Percentiles rank a stretch among this genome's conserved stretches.
These are phyloP conservation scores for Amphibolis antarctica DNA, from an alignment of 106 monocot species.

Conservation along the genomic window DNA sequence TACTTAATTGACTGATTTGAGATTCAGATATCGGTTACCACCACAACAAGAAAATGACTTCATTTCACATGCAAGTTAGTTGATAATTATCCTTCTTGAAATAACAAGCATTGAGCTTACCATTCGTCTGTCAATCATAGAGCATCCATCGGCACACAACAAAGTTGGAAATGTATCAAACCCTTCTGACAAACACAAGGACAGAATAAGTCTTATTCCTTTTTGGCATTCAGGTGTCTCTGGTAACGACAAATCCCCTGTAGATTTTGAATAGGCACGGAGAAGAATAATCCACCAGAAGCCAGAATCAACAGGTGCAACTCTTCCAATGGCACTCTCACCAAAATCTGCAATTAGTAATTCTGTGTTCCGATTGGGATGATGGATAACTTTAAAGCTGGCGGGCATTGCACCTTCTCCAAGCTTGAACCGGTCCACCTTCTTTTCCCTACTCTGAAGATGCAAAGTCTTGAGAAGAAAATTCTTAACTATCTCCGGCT, in stretches of 20 bases:
- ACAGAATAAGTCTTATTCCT: conserved; percentile 17
- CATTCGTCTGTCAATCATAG: conserved; percentile 22
- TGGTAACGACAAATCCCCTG: conserved; percentile 15
- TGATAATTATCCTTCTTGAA: neutral
- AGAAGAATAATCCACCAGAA: conserved; percentile 27
- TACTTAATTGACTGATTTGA: too few species aligned
- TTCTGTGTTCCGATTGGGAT: conserved; percentile 11
- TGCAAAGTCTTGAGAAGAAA: conserved; percentile 21
- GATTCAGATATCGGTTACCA: too few species aligned
- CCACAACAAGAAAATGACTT: too few species aligned
- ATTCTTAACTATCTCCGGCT: conserved; percentile 15
- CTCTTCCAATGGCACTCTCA: conserved; percentile 22
- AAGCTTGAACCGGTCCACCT: conserved; percentile 17
- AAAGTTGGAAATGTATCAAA: conserved; percentile 21
- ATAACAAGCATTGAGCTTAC: conserved; percentile 1
- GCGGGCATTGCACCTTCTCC: conserved; percentile 24
- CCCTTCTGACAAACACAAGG: conserved; percentile 14
- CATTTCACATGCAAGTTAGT: neutral
- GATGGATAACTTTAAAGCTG: conserved; percentile 17
- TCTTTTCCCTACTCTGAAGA: conserved; percentile 19
- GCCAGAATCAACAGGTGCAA: conserved; percentile 22
- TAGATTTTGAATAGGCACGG: conserved; percentile 16
- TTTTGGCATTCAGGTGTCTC: conserved; percentile 20
- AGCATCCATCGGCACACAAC: conserved; percentile 17
- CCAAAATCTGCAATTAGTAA: conserved; percentile 15